Evolutionary conservation across 164 flowering plant species (phyloP).

Genomic region (Magnolia kwangsiensis): DNA sequence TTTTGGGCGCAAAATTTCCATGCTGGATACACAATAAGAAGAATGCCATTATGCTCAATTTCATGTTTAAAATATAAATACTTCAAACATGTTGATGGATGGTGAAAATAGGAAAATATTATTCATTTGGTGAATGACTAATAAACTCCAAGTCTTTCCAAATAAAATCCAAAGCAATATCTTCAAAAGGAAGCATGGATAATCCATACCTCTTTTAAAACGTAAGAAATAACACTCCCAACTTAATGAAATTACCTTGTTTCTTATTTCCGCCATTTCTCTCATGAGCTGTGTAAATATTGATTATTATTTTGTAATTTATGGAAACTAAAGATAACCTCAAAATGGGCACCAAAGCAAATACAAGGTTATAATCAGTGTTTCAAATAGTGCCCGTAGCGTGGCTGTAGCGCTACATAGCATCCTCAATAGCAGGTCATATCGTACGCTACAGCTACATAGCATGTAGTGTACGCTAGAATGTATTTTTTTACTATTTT

Average conservation of each 20-base stretch:
- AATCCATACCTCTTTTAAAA: neutral
- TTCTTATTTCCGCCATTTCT: neutral
- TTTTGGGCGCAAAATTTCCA: slow-evolving; percentile 91
- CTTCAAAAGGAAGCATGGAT: neutral
- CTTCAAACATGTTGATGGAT: neutral
- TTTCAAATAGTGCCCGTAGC: no score
- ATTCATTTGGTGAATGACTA: neutral
- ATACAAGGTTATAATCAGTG: neutral
- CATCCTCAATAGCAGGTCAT: no score
- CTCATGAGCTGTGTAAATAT: neutral
- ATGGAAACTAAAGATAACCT: neutral
- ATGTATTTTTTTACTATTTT: no score
- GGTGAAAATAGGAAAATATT: neutral
- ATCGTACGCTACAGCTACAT: no score
- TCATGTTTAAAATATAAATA: neutral
- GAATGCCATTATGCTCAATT: neutral
- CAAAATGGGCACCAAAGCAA: neutral
- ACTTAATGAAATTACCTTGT: neutral
- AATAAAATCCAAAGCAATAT: neutral
- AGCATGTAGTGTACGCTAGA: no score
- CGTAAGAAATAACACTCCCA: neutral
- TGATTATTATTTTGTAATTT: neutral
- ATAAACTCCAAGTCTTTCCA: neutral
- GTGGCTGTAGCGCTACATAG: no score
- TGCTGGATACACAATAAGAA: slow-evolving; percentile 42